A percentile compares a stretch with the other conserved stretches of the same genome.
Conservation (phyloP, 169 alveolate genomes). For the Cryptosporidium andersoni region DNA sequence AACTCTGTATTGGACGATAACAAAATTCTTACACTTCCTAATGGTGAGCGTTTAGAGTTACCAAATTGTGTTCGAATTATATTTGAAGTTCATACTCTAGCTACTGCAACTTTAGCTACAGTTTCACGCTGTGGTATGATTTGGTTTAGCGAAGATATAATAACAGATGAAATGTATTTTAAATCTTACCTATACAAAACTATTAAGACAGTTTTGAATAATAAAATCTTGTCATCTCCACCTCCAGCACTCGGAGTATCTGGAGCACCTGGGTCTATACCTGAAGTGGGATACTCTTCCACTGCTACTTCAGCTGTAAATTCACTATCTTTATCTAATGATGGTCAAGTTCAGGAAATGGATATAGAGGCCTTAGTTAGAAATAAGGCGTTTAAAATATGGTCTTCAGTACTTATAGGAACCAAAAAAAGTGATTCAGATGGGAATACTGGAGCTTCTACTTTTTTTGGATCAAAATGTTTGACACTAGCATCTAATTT, state of each 20-base stretch:
- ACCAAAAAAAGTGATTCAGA: neutral
- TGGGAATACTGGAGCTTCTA: neutral
- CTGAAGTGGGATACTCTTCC: too few relatives aligned
- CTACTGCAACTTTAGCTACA: constrained; percentile 98
- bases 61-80: constrained; percentile 79
- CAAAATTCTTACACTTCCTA: constrained; percentile 94
- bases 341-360: constrained; percentile 38
- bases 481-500: constrained; percentile 80
- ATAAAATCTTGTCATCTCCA: neutral
- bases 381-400: constrained; percentile 71
- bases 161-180: constrained; percentile 86
- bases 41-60: constrained; percentile 95
- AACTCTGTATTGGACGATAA: constrained; percentile 99
- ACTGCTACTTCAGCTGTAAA: neutral
- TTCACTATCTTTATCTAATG: neutral
- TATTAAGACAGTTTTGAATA: neutral
- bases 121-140: constrained; percentile 99
- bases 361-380: constrained; percentile 68
- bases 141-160: constrained; percentile 93
- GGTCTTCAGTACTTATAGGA: constrained; percentile 8
- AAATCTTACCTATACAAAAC: constrained; percentile 77
- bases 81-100: constrained; percentile 93
- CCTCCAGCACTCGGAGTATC: neutral
- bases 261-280: too few relatives aligned
- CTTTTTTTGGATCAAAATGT: constrained; percentile 76